Percentiles rank a stretch among this genome's conserved stretches.
Evolutionary conservation across 495 filamentous ascomycete species (phyloP).

Genomic region (Neurospora sp.): DNA sequence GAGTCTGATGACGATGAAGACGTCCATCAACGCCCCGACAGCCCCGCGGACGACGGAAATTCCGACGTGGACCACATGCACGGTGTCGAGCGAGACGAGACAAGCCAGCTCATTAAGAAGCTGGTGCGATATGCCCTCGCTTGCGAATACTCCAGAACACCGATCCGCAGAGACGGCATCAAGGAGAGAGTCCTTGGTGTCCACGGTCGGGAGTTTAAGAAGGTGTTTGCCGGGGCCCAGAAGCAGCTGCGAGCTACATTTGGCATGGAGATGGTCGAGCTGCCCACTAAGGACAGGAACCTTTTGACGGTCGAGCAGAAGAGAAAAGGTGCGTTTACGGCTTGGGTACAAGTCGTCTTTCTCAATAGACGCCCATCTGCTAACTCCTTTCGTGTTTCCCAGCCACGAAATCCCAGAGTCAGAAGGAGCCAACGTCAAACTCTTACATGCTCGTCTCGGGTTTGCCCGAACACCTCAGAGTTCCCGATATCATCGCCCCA

Average conservation of each 20-base stretch:
- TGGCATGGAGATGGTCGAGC: constrained; percentile 78
- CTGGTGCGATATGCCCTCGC: constrained; percentile 82
- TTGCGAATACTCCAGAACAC: constrained; percentile 73
- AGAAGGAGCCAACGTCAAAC: constrained; percentile 44
- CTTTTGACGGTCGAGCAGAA: constrained; percentile 69
- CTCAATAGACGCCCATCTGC: background rate
- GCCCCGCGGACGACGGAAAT: constrained; percentile 12
- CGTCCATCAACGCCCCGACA: constrained; percentile 3
- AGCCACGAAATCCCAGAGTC: constrained; percentile 33
- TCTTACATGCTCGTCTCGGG: constrained; percentile 65
- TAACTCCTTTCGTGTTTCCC: constrained; percentile 10
- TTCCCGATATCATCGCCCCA: constrained; percentile 55
- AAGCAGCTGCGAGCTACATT: constrained; percentile 52
- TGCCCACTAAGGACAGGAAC: constrained; percentile 76
- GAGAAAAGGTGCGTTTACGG: constrained; percentile 33
- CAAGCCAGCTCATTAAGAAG: constrained; percentile 66
- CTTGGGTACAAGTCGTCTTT: background rate
- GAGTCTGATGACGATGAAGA: constrained; percentile 19
- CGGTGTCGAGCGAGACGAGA: constrained; percentile 24
- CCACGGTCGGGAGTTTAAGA: constrained; percentile 53
- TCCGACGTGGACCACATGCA: constrained; percentile 33
- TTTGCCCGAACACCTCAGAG: constrained; percentile 56
- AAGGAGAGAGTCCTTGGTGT: constrained; percentile 54
- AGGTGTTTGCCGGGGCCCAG: constrained; percentile 60
- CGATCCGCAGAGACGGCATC: constrained; percentile 71